Base-by-base conservation (phyloP, 352 stramenopile species). In the Pythium sp. region DNA sequence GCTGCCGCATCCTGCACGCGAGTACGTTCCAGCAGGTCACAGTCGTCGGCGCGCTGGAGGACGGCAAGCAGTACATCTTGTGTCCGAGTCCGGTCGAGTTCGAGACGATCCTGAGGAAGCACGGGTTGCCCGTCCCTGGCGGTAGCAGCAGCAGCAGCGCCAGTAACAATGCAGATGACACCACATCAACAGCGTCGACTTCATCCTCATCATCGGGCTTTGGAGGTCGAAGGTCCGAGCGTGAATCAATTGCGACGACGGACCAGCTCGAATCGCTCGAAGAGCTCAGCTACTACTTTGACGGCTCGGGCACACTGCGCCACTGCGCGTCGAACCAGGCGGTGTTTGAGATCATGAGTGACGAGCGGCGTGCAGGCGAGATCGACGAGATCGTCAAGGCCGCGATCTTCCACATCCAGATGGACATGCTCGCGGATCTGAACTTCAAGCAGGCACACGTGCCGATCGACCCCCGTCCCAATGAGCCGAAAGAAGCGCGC, bases 401-500 rank as follows among this genome's bases (percentile, higher is more conserved):
- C 18, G 85, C 85, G 58, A 93, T 93, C 69, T 93, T 92, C 72
- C 83, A 92, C 63, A 91, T 93, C 47, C 83, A 93, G 66, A 92
- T 92, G 80, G 85, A 93, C 58, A 91, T 93, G 85, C 68, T 93
- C 49, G 85, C 83, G 2, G 85, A 93, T 57, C 66, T 93, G 60
- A 76, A 76, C 14, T 93, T 93, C 58, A 89, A 91, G 64, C 82
- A 92, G 65, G 85, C 82, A 20, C 80, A 84, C 38, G 76, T 92
- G 11, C 85, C 82, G 36, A 69, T 93, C 7, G 82, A 93, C 53
- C 72, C 72, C 2, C 75, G 71, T 5, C 71, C 85, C 18, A 61
- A 89, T n/a, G 82, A 91, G 58, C 79, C 83, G 4, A 91, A 89
- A 58, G 80, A 91, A 70, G 80, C 79, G 68, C 78, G 82, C 18